These are phyloP conservation scores for Fusarium siculi DNA, from an alignment of 2,329 filamentous ascomycete genomes.

Conservation along the genomic window DNA sequence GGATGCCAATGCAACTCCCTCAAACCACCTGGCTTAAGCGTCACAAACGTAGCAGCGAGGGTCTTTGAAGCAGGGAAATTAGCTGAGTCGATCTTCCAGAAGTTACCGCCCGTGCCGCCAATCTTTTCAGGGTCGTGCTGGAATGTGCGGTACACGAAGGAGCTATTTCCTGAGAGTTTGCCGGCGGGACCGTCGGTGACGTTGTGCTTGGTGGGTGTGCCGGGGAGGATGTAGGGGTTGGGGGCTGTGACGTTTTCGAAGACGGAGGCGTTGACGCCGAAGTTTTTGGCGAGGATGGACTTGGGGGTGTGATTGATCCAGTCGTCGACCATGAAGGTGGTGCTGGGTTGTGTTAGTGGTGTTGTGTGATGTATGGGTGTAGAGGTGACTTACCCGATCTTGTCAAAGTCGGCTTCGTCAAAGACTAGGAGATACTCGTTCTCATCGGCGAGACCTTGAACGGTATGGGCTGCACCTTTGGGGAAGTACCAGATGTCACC, in stretches of 20 bases:
- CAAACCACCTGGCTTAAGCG: constrained; percentile 70
- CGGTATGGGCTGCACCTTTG: constrained; percentile 70
- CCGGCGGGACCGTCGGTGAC: constrained; percentile 53
- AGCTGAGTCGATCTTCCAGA: constrained; percentile 72
- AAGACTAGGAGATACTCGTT: constrained; percentile 76
- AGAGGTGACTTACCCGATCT: constrained; percentile 58
- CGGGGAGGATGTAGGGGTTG: constrained; percentile 71
- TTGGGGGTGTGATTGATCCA: constrained; percentile 75
- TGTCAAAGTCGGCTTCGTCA: constrained; percentile 74
- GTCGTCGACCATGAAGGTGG: constrained; percentile 77
- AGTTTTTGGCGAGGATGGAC: constrained; percentile 73
- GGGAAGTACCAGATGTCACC: constrained; percentile 78
- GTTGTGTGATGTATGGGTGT: rapidly evolving
- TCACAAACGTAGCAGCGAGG: constrained; percentile 72
- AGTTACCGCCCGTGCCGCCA: constrained; percentile 69
- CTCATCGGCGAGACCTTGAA: constrained; percentile 72
- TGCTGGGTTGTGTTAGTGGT: constrained; percentile 52
- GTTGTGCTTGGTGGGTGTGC: constrained; percentile 60
- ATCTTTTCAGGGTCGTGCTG: constrained; percentile 66
- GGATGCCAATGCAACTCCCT: constrained; percentile 78
- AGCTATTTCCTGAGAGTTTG: constrained; percentile 64
- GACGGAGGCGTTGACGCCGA: constrained; percentile 68
- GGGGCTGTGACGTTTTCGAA: constrained; percentile 67
- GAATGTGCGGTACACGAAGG: constrained; percentile 70
- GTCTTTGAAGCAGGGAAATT: constrained; percentile 75